A percentile compares a stretch with the other conserved stretches of the same genome.
Conservation (phyloP, 495 filamentous ascomycete genomes). For the Clohesyomyces aquaticus region DNA sequence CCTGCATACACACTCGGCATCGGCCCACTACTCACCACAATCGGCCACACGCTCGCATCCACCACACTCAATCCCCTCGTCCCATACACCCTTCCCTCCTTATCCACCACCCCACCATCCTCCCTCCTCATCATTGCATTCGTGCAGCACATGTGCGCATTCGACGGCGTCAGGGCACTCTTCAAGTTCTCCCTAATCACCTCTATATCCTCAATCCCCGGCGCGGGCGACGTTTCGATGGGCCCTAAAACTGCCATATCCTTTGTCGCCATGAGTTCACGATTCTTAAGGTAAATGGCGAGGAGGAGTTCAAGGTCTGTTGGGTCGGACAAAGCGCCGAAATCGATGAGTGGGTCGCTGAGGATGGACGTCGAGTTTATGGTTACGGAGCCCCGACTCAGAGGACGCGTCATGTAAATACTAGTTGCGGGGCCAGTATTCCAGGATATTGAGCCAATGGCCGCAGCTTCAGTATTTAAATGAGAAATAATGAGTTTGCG, state of each 20-base stretch:
- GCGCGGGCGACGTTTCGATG: constrained; percentile 9
- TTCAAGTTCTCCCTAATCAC: constrained; percentile 13
- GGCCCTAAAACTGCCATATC: constrained; percentile 23
- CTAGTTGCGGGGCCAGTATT: constrained; percentile 15
- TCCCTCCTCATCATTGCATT: constrained; percentile 21
- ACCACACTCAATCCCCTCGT: constrained; percentile 17
- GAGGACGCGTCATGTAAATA: constrained; percentile 17
- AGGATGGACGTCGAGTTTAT: constrained; percentile 16
- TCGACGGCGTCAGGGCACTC: background rate
- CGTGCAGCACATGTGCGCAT: constrained; percentile 30
- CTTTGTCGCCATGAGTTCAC: constrained; percentile 24
- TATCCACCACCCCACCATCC: constrained; percentile 25
- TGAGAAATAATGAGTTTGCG: constrained; percentile 15
- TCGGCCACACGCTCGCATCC: constrained; percentile 29
- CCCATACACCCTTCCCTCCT: constrained; percentile 18
- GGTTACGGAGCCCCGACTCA: constrained; percentile 23
- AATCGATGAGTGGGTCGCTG: constrained; percentile 22
- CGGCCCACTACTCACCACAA: constrained; percentile 10
- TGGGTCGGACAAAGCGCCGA: constrained; percentile 18
- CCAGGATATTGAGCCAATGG: constrained; percentile 22
- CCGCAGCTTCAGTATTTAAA: background rate
- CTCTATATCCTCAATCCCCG: constrained; percentile 6
- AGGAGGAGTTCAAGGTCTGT: constrained; percentile 20
- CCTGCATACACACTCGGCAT: constrained; percentile 21
- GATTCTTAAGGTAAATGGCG: constrained; percentile 26